Evolutionary conservation across 352 stramenopile genomes (phyloP), one percentile per base, ranked within the genome.

Genomic region (Chrysophaeum taylorii): DNA sequence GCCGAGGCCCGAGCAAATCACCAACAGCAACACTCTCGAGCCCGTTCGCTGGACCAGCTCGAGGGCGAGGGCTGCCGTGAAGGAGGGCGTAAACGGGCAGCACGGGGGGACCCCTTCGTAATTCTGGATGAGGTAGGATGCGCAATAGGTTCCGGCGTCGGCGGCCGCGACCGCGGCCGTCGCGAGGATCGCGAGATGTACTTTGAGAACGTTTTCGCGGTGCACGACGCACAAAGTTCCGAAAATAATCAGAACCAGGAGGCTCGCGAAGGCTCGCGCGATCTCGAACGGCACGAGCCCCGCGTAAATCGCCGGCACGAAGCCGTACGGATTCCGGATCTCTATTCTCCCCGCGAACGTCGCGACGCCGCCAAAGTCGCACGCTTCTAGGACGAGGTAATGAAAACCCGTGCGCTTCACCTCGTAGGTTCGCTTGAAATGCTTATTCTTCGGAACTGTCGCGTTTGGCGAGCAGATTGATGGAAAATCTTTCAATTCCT

Each of bases 291-390:
- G 87, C 42, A 92, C 73, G 81, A 92, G 86, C 0, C 87, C 87
- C 27, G 91, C 92, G 61, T 92, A 79, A 48, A 89, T 84, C 0
- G 85, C 87, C 0, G 87, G 87, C 29, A 92, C 70, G 31, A 88
- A 64, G 0, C 87, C 87, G 60, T 91, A 92, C 41, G 85, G 84
- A 64, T 92, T 92, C 33, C 79, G 81, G n/a, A n/a, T n/a, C n/a
- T n/a, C n/a, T n/a, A n/a, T n/a, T n/a, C n/a, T n/a, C n/a, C n/a
- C n/a, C n/a, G n/a, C n/a, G 54, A 92, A 81, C 66, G 88, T 83
- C 81, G 92, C 84, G 12, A 76, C 82, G 1, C 87, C 87, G 5
- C 48, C 5, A 7, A 7, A n/a, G 5, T 66, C 57, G 57, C 57
- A 66, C 9, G 45, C 16, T 23, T 66, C 33, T 4, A 66, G n/a